Conservation (phyloP, 2,329 filamentous ascomycete species). For the Cladophialophora immunda region DNA sequence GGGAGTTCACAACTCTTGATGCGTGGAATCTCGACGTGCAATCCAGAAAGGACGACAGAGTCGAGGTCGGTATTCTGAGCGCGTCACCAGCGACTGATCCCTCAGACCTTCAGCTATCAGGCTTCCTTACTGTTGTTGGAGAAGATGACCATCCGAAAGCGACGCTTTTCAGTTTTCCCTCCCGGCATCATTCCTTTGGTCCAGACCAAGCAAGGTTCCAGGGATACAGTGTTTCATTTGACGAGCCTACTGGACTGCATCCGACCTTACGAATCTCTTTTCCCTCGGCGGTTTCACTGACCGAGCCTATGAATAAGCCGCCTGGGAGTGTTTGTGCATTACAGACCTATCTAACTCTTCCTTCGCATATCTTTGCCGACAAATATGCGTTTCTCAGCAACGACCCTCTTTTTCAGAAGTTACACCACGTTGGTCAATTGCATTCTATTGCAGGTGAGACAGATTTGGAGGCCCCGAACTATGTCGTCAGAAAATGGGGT, state of each 20-base stretch:
- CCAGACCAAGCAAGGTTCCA: slow-evolving; percentile 47
- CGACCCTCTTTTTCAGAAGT: slow-evolving; percentile 74
- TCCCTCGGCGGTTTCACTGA: slow-evolving; percentile 58
- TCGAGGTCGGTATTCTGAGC: slow-evolving; percentile 83
- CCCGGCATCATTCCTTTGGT: slow-evolving; percentile 73
- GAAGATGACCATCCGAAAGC: slow-evolving; percentile 75
- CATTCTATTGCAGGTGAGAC: slow-evolving; percentile 77
- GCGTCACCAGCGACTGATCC: slow-evolving; percentile 66
- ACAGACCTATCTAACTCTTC: slow-evolving; percentile 83
- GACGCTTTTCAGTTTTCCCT: slow-evolving; percentile 83
- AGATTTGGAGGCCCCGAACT: slow-evolving; percentile 90
- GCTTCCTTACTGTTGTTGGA: slow-evolving; percentile 79
- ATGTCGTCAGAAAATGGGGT: slow-evolving; percentile 79
- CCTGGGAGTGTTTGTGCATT: slow-evolving; percentile 70
- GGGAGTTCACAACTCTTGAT: slow-evolving; percentile 38
- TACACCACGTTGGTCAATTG: slow-evolving; percentile 77
- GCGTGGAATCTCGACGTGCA: slow-evolving; percentile 56
- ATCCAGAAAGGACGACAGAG: slow-evolving; percentile 31
- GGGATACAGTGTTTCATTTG: slow-evolving; percentile 71
- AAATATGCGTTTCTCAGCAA: slow-evolving; percentile 76
- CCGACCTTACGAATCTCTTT: slow-evolving; percentile 78
- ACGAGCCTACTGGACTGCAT: slow-evolving; percentile 80
- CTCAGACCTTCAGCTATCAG: slow-evolving; percentile 80
- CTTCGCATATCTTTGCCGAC: slow-evolving; percentile 83
- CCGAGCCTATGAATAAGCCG: slow-evolving; percentile 52